Evolutionary conservation across 2,329 filamentous ascomycete genomes (phyloP), one percentile per base, ranked within the genome.

Genomic region (Apiospora malaysiana): DNA sequence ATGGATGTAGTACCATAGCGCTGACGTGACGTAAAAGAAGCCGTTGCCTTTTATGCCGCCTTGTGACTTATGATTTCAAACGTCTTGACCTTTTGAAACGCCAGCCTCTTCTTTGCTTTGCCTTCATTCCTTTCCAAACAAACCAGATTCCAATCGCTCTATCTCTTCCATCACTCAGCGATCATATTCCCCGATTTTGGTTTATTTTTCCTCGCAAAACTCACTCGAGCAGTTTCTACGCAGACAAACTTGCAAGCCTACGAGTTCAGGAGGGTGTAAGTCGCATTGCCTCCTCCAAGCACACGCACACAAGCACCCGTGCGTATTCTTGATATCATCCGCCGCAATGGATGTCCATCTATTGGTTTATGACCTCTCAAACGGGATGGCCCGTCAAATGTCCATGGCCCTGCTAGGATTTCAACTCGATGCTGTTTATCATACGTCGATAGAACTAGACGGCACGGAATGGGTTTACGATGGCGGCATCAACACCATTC

Each of bases 391-490:
- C 18, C 83, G 85, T 12, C 83, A 89, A 74, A 83, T 90, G 83
- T 89, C 87, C 23, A 80, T 83, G 83, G 81, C 84, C 72, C 74
- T 86, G 70, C 80, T 91, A 12, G 83, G 87, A 21, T 87, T 89
- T 74, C 84, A 88, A 69, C 93, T 98, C 68, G 95, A 98, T 81
- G 96, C 96, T 69, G 90, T 99, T 69, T 98, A 98, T 76, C 96
- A 99, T 81, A 98, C 96, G 0, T 94, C 95, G 0, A 91, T 99
- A 69, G 92, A 97, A 56, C 86, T 98, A 49, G 89, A 91, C 69
- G 91, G 91, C n/a, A 88, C 92, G 68, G 96, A 99, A 82, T 98
- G 97, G 81, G 89, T 95, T 77, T 98, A 95, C 76, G 95, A 97
- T 72, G 91, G 93, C 70, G 94, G 94, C 70, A 92, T 98, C 69